A percentile compares a stretch with the other conserved stretches of the same genome.
Evolutionary conservation across 495 filamentous ascomycete genomes (phyloP).

Genomic region (Umbilicaria muhlenbergii): DNA sequence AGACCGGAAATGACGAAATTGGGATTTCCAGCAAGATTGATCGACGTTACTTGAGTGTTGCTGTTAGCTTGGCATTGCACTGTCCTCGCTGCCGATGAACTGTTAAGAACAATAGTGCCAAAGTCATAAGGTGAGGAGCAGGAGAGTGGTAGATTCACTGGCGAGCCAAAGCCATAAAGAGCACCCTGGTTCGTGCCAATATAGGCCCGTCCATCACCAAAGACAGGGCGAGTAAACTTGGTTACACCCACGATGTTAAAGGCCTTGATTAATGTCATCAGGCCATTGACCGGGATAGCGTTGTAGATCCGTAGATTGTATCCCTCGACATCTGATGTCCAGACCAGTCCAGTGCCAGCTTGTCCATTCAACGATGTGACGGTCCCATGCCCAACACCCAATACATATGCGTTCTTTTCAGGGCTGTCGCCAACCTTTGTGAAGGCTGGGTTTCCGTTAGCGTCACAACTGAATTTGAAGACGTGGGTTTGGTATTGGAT

Average conservation of each 20-base stretch:
- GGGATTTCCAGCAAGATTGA: conserved; percentile 17
- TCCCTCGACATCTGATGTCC: conserved; percentile 25
- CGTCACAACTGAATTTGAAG: conserved; percentile 19
- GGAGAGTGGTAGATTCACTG: conserved; percentile 24
- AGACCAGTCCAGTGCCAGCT: conserved; percentile 22
- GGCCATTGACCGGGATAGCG: conserved; percentile 22
- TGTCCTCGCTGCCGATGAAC: conserved; percentile 3
- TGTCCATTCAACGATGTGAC: conserved; percentile 24
- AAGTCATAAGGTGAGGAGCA: conserved; percentile 22
- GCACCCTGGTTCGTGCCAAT: conserved; percentile 16
- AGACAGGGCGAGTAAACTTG: conserved; percentile 24
- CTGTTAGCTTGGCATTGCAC: conserved; percentile 21
- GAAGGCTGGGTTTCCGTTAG: conserved; percentile 19
- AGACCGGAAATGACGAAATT: conserved; percentile 20
- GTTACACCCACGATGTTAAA: conserved; percentile 21
- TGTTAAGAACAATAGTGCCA: conserved; percentile 7
- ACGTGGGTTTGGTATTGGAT: conserved; percentile 21
- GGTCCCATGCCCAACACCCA: conserved; percentile 23
- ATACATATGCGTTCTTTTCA: conserved; percentile 16
- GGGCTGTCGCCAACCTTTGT: conserved; percentile 21
- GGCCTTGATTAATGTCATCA: conserved; percentile 18
- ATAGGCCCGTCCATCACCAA: conserved; percentile 23
- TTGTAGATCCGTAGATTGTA: conserved; percentile 26
- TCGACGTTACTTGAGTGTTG: conserved; percentile 14
- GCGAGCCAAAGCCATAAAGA: conserved; percentile 23